phyloP scores from a whole-genome alignment of 495 filamentous ascomycete species.

The Clohesyomyces aquaticus region DNA sequence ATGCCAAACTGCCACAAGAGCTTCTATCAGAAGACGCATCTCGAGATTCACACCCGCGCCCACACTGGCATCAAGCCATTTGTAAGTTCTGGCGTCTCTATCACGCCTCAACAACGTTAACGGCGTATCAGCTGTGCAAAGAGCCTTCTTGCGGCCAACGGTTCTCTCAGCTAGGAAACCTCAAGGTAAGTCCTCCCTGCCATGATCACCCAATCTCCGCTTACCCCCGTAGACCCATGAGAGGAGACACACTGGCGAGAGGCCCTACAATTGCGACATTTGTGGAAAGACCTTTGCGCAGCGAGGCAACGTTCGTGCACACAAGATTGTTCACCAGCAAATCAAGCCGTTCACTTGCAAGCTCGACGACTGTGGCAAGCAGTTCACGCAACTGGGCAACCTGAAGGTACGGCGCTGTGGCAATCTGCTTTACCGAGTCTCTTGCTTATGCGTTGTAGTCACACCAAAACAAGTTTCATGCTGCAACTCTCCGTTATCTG shows the following conservation, averaged over 20 bases:
- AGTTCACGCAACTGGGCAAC: constrained; percentile 87
- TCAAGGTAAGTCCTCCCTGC: constrained; percentile 64
- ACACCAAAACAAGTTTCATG: constrained; percentile 93
- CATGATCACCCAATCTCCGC: constrained; percentile 9
- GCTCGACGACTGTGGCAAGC: constrained; percentile 79
- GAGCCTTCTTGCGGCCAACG: constrained; percentile 74
- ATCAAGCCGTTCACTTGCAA: constrained; percentile 80
- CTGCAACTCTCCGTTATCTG: constrained; percentile 68
- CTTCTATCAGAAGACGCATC: constrained; percentile 90
- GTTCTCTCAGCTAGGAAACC: constrained; percentile 87
- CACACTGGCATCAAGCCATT: constrained; percentile 93
- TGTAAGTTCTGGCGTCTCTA: constrained; percentile 56
- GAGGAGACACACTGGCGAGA: constrained; percentile 83
- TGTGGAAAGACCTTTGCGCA: constrained; percentile 86
- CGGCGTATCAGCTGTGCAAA: constrained; percentile 64
- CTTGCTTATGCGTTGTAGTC: constrained; percentile 57
- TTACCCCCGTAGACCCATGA: constrained; percentile 69
- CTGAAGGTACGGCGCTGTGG: constrained; percentile 65
- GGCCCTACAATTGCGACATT: constrained; percentile 79
- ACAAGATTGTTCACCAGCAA: constrained; percentile 78
- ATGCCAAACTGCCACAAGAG: constrained; percentile 76
- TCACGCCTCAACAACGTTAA: constrained; percentile 13
- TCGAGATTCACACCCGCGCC: constrained; percentile 86
- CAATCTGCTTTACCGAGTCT: constrained; percentile 1
- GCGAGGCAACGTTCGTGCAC: constrained; percentile 83